Conservation (phyloP, 2,329 filamentous ascomycete species). For the Trichoderma lentiforme region DNA sequence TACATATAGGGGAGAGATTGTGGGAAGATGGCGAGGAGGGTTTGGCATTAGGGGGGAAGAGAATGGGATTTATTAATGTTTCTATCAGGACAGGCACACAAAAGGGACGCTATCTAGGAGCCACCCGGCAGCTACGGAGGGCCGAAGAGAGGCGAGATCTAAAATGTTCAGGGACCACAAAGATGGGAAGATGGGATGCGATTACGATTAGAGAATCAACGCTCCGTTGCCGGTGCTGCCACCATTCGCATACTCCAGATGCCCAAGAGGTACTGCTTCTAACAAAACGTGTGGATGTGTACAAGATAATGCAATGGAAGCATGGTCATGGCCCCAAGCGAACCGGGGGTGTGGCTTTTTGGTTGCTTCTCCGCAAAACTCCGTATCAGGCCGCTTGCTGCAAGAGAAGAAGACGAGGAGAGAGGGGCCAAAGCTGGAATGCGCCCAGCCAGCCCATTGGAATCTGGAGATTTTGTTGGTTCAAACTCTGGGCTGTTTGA, state of each 20-base stretch:
- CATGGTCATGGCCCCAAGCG: background rate
- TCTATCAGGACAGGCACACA: background rate
- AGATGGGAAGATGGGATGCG: background rate
- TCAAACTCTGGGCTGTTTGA: background rate
- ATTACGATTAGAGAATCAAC: background rate
- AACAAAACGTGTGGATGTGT: background rate
- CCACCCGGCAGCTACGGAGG: conserved; percentile 16
- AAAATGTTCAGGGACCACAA: background rate
- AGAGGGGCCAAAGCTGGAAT: background rate
- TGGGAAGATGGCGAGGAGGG: background rate
- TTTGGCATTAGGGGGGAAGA: background rate
- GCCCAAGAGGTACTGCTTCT: background rate
- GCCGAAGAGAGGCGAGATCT: conserved; percentile 14
- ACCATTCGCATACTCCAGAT: background rate
- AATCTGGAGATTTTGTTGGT: background rate
- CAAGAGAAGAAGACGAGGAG: background rate
- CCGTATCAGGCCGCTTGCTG: conserved; percentile 20
- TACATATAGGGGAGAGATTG: background rate
- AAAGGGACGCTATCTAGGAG: conserved; percentile 2
- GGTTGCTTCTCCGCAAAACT: conserved; percentile 13
- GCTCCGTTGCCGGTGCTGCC: conserved; percentile 9
- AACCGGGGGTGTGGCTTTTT: background rate
- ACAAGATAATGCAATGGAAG: background rate
- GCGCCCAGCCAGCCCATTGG: background rate
- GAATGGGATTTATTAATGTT: background rate